Base-by-base conservation (phyloP, 1,284 basidiomycete species). In the Malassezia psittaci region DNA sequence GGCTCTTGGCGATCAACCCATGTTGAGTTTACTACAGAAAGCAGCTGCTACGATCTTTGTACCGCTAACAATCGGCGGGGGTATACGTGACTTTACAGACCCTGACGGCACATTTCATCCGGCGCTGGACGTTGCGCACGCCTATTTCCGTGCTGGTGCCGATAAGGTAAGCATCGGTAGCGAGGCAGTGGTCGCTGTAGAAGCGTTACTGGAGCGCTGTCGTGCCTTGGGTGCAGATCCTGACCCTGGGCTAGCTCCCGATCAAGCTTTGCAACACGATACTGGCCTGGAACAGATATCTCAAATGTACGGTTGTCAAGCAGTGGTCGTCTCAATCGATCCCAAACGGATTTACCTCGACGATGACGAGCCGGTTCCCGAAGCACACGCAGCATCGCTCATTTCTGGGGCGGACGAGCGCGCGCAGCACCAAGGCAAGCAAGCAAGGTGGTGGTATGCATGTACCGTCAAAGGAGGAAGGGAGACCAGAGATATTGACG, bases 41-140 rank as follows among this genome's bases (percentile, higher is more conserved):
- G 87, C 91, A 0, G 91, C 94, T 0, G 84, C 88, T 74, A 83
- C 83, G 48, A 83, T 96, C 48, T 98, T 94, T 75, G 90, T 99
- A 2, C 94, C 94, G n/a, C 82, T 99, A 49, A 98, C 94, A 16
- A 93, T 99, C 64, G 94, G 94, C 34, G 94, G 94, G 35, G 94
- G 94, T 0, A 98, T 99, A 80, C 93, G 90, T 77, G 91, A 96
- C 77, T 86, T 85, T 10, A 80, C 88, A 64, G 94, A 99, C 72
- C 94, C 94, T 0, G 93, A 98, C 75, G 93, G 93, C 35, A 94
- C 90, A 5, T 77, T 78, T 47, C 85, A 83, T 58, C 81, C 83
- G 16, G 94, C 94, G 21, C 81, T 94, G 53, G 90, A 98, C 76
- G 93, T 98, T 41, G 94, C 94, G 1, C 87, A 88, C 8, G 83